phyloP scores from a whole-genome alignment of 2,329 filamentous ascomycete species.

The Volutella citrinella region DNA sequence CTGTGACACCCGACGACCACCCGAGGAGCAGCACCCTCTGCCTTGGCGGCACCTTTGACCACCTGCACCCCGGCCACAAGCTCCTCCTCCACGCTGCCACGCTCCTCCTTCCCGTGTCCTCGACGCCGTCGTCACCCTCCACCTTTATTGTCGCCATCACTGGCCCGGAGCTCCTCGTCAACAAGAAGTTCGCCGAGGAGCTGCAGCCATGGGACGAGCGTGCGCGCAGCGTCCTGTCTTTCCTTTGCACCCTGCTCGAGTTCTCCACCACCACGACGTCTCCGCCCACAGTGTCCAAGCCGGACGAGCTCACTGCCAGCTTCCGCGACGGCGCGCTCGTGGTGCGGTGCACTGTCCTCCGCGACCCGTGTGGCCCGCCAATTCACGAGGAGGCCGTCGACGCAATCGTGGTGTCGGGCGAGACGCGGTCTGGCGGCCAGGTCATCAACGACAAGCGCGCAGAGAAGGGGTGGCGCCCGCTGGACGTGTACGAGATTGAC shows the following conservation, averaged over 20 bases:
- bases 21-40: constrained; percentile 50
- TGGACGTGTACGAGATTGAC: constrained; percentile 86
- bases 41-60: constrained; percentile 93
- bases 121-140: constrained; percentile 40
- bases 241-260: constrained; percentile 64
- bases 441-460: constrained; percentile 81
- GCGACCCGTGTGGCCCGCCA: constrained; percentile 87
- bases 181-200: constrained; percentile 82
- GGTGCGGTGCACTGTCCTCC: constrained; percentile 80
- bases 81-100: constrained; percentile 87
- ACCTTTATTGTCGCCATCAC: constrained; percentile 82
- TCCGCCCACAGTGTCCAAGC: constrained; percentile 10
- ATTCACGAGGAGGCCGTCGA: constrained; percentile 77
- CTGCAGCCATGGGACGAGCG: constrained; percentile 79
- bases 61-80: constrained; percentile 93
- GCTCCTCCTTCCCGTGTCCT: constrained; percentile 60
- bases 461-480: constrained; percentile 70
- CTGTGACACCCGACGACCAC: constrained; percentile 2
- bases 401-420: constrained; percentile 80
- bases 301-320: constrained; percentile 38
- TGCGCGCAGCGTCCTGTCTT: constrained; percentile 65
- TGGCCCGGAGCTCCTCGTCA: constrained; percentile 78
- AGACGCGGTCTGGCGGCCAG: constrained; percentile 79
- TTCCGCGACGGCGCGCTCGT: constrained; percentile 60
- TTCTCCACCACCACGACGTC: constrained; percentile 31